Conservation (phyloP, 192 early-diverging fungal genomes). For the Phlyctochytrium arcticum region DNA sequence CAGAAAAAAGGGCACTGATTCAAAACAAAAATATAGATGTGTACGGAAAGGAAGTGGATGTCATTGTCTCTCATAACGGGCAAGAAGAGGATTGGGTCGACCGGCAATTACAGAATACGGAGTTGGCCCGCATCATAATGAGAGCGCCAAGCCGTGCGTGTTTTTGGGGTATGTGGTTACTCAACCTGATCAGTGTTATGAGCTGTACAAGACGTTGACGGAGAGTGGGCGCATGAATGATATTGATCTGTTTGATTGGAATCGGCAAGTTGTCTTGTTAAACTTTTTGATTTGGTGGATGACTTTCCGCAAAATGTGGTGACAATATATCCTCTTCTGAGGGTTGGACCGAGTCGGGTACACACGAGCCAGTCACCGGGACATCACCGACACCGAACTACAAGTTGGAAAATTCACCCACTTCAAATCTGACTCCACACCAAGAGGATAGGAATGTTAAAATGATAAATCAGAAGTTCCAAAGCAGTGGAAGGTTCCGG, state of each 20-base stretch:
- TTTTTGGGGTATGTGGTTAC: constrained; percentile 15
- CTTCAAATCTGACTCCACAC: background rate
- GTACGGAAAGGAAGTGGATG: constrained; percentile 3
- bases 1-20: too few relatives aligned
- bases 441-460: background rate
- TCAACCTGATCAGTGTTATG: background rate
- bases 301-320: background rate
- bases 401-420: constrained; percentile 1
- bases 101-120: background rate
- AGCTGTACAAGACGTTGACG: background rate
- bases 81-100: constrained; percentile 12
- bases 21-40: too few relatives aligned
- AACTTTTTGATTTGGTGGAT: background rate
- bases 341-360: constrained; percentile 6
- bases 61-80: constrained; percentile 6
- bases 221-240: background rate
- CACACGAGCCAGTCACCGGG: background rate
- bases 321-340: constrained; percentile 13
- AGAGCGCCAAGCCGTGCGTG: constrained; percentile 6
- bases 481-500: background rate
- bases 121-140: background rate
- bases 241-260: background rate
- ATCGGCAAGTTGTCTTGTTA: background rate
- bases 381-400: constrained; percentile 12
- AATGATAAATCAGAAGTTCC: background rate